Evolutionary conservation across 768 basidiomycete genomes (phyloP), one percentile per base, ranked within the genome.

Genomic region (Pleurotus giganteus): DNA sequence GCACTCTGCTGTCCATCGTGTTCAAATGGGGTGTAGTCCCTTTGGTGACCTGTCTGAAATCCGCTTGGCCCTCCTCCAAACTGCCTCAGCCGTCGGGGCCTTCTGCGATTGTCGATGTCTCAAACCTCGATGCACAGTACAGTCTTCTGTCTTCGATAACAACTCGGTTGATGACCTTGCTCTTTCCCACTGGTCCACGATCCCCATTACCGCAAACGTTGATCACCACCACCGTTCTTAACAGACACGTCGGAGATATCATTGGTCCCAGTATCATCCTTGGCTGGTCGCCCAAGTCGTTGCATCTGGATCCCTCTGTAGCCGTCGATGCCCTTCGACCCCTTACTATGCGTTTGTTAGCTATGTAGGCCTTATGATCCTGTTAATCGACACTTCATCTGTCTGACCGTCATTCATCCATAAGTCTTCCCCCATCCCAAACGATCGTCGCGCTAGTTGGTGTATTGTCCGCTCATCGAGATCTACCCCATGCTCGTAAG

Each of bases 11-110:
- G 13, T 80, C 86, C 12, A 77, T 92, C 56, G 65, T 80, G 24
- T 88, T 92, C 63, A 85, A 82, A 59, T 90, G 89, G 90, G 86
- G 82, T 5, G 66, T 82, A 2, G 78, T 84, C 12, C 80, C 80
- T 2, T 63, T 86, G 3, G 71, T 88, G 34, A 58, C 65, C 11
- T 73, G 71, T 47, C 67, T 84, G n/a, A 62, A 63, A 23, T 65
- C 66, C 47, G 64, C 69, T 34, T 79, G 75, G 79, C 71, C 73
- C 15, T 60, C 60, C 42, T 69, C 65, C 32, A 54, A 65, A 5
- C 41, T n/a, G n/a, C n/a, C 58, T 9, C 49, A 59, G 29, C 49
- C 36, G 26, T 31, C 59, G 17, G 57, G 34, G 13, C 49, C 57
- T 6, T 62, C 73, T 4, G 73, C 66, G 54, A 72, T 81, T 43